Evolutionary conservation across 148 eudicot genomes (phyloP).

Genomic region (Bassia scoparia): DNA sequence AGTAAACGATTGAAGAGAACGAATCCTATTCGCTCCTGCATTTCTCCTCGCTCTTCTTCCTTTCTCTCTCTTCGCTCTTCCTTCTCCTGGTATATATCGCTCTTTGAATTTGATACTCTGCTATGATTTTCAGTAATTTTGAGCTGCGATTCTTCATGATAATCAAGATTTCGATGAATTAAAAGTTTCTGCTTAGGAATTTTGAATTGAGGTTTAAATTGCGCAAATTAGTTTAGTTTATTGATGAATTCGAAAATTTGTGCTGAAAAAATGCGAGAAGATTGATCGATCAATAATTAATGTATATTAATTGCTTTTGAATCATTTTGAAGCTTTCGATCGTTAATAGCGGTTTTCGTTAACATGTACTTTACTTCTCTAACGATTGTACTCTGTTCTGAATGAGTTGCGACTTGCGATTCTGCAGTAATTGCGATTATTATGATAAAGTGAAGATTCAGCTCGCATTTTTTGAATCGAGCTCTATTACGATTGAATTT

Average conservation of each 20-base stretch:
- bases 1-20: slow-evolving; percentile 65
- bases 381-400: slow-evolving; percentile 6
- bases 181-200: neutral
- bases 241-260: neutral
- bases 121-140: neutral
- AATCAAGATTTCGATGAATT: neutral
- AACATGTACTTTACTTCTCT: neutral
- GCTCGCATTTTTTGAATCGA: neutral
- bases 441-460: neutral
- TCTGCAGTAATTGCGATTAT: too few species aligned
- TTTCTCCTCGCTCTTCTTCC: slow-evolving; percentile 49
- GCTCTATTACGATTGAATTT: neutral
- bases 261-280: neutral
- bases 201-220: neutral
- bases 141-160: neutral
- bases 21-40: slow-evolving; percentile 57
- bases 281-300: neutral
- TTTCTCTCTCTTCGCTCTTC: slow-evolving; percentile 40
- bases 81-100: slow-evolving; percentile 60
- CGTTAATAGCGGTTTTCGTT: neutral
- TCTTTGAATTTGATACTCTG: slow-evolving; percentile 16
- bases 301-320: too few species aligned
- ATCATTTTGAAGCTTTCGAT: neutral
- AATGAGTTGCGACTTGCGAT: too few species aligned
- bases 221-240: neutral